These are phyloP conservation scores for Omphalotus olearius DNA, from an alignment of 1,284 basidiomycete genomes.

Conservation along the genomic window DNA sequence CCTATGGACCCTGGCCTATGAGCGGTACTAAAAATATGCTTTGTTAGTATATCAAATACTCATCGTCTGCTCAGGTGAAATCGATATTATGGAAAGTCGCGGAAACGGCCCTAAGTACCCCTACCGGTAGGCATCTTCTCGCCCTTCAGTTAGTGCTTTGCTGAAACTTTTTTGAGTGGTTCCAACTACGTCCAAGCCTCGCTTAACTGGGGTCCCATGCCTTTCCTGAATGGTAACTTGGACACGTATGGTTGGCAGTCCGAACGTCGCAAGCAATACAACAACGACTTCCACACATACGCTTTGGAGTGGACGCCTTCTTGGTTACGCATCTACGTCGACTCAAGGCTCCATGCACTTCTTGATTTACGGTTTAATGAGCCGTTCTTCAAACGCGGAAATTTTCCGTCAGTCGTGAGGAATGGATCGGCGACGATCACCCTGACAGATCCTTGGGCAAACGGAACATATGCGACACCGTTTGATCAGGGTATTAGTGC, in stretches of 20 bases:
- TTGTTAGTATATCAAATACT: no score
- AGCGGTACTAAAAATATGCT: no score
- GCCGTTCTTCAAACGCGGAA: constrained; percentile 8
- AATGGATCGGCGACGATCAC: no score
- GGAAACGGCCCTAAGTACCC: constrained; percentile 48
- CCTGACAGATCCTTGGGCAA: constrained; percentile 54
- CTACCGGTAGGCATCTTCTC: no score
- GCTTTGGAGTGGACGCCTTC: constrained; percentile 78
- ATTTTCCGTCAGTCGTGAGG: constrained; percentile 46
- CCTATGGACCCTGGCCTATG: constrained; percentile 77
- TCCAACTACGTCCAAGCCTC: constrained; percentile 72
- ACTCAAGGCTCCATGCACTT: constrained; percentile 67
- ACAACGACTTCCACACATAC: constrained; percentile 68
- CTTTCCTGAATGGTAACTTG: constrained; percentile 58
- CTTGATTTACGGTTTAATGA: constrained; percentile 57
- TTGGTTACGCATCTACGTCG: constrained; percentile 76
- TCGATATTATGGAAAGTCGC: constrained; percentile 46
- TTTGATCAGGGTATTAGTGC: constrained; percentile 59
- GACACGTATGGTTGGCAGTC: constrained; percentile 77
- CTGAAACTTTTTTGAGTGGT: constrained; percentile 30
- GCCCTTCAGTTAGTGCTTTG: no score
- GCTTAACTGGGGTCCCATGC: constrained; percentile 80
- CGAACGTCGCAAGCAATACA: constrained; percentile 63
- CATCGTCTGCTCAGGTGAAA: constrained; percentile 50
- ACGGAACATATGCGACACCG: constrained; percentile 53